Percentiles rank a stretch among this genome's conserved stretches.
Conservation (phyloP, 1,284 basidiomycete genomes). For the Grifola frondosa region DNA sequence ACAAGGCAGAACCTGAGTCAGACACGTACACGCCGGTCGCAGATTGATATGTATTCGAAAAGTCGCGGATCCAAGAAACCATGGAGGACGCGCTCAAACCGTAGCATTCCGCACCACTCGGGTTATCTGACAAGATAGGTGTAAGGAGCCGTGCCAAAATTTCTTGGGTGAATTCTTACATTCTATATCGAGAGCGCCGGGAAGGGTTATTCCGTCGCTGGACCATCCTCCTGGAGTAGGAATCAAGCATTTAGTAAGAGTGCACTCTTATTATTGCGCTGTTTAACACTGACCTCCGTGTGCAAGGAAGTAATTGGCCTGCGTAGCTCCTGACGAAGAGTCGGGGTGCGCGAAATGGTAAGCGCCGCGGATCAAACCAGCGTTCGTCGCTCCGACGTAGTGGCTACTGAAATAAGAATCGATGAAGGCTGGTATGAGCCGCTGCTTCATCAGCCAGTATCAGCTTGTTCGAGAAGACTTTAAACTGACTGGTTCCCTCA, state of each 20-base stretch:
- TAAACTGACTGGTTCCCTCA: slow-evolving; percentile 55
- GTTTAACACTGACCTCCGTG: slow-evolving; percentile 49
- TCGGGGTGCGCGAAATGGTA: slow-evolving; percentile 65
- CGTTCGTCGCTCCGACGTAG: slow-evolving; percentile 55
- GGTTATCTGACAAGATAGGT: slow-evolving; percentile 39
- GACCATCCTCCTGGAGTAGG: slow-evolving; percentile 50
- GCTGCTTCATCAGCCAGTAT: background rate
- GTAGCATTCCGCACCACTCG: slow-evolving; percentile 53
- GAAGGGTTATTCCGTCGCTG: slow-evolving; percentile 58
- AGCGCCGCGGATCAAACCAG: slow-evolving; percentile 54
- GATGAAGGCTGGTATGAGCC: slow-evolving; percentile 30
- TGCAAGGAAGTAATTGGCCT: slow-evolving; percentile 60
- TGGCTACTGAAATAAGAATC: slow-evolving; percentile 47
- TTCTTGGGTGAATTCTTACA: slow-evolving; percentile 35
- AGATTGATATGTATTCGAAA: slow-evolving; percentile 61
- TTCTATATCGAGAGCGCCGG: slow-evolving; percentile 66
- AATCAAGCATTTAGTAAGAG: background rate
- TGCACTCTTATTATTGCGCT: background rate
- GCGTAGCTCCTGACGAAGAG: slow-evolving; percentile 50
- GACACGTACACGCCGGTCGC: slow-evolving; percentile 44
- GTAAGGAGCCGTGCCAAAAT: background rate
- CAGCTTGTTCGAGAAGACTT: background rate
- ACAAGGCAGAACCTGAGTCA: background rate
- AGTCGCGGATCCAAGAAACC: slow-evolving; percentile 63
- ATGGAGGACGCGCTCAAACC: slow-evolving; percentile 51